Evolutionary conservation across 345 rosid species (phyloP), one percentile per base, ranked within the genome.

Genomic region (Orychophragmus violaceus): DNA sequence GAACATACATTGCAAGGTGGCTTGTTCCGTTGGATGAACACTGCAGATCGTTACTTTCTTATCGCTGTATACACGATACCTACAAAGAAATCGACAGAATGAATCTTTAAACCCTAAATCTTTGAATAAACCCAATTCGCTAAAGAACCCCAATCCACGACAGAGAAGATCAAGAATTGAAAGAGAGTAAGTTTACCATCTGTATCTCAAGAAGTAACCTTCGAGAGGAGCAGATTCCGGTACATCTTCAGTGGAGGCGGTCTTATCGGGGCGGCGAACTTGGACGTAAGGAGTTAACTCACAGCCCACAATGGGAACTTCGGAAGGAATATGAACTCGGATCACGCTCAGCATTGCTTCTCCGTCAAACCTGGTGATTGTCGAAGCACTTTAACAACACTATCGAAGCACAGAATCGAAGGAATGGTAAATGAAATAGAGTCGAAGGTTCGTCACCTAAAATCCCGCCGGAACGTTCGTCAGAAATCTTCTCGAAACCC

Each of bases 301-400:
- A 64, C 97, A 89, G 77, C 99, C 99, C 32, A 91, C 98, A 69
- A 91, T 91, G 41, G 99, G 99, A 30, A 91, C 91, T 74, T 95
- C 99, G 69, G 99, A 91, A 63, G 98, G 96, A 39, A 95, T 87
- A 80, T 91, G 96, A 78, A 91, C 85, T 35, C 98, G 91, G 65
- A 91, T 77, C 91, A 95, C 96, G 81, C 87, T 87, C 85, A 95
- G 90, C 99, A 95, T 95, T 81, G 90, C 86, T 87, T 74, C 69
- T 62, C 68, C 25, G 37, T 70, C 71, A 73, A 71, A 78, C 73
- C 73, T 46, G 73, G 59, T 62, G 74, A 65, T 61, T 55, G 52
- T 76, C 68, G 70, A 74, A 59, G 56, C 75, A 61, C 61, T 4
- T 76, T 23, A 75, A 52, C 72, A 75, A 52, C 72, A 32, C 85